Base-by-base conservation (phyloP, 169 alveolate genomes). In the Plasmodium gonderi region DNA sequence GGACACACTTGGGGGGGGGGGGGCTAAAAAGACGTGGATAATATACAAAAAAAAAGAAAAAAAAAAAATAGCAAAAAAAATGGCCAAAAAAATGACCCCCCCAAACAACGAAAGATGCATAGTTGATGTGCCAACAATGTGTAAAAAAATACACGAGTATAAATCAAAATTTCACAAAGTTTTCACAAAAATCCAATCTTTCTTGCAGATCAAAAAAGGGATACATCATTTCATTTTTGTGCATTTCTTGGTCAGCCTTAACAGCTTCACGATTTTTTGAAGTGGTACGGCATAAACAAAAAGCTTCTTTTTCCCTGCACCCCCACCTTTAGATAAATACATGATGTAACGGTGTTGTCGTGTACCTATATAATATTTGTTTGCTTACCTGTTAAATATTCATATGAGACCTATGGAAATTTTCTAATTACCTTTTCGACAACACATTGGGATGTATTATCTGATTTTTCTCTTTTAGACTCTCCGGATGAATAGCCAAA, bases 261-360 rank as follows among this genome's bases (percentile, higher is more conserved):
- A 97, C 95, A 79, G 97, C 98, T n/a, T 92, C 98, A 9, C 80
- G 95, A 90, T 97, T 96, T 94, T 96, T 97, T 92, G 97, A 97
- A 87, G 95, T 91, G 89, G 93, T 87, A 87, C 3, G 4, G 26
- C 8, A 12, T 47, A 65, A 64, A 42, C 12, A 80, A 31, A 33
- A 31, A 9, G n/a, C n/a, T n/a, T n/a, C n/a, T n/a, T n/a, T n/a
- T n/a, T n/a, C n/a, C n/a, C n/a, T n/a, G n/a, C n/a, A n/a, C n/a
- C n/a, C n/a, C n/a, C n/a, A n/a, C n/a, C n/a, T n/a, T n/a, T n/a
- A n/a, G n/a, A n/a, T n/a, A n/a, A n/a, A n/a, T 49, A 23, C 65
- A 49, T 12, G 65, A 3, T 49, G 65, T 49, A 49, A 23, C 65
- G 65, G 65, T 49, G 65, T 2, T 14, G 65, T 1, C 26, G 14